These are phyloP conservation scores for Clavispora vitiphila DNA, from an alignment of 805 yeast species.

Conservation along the genomic window DNA sequence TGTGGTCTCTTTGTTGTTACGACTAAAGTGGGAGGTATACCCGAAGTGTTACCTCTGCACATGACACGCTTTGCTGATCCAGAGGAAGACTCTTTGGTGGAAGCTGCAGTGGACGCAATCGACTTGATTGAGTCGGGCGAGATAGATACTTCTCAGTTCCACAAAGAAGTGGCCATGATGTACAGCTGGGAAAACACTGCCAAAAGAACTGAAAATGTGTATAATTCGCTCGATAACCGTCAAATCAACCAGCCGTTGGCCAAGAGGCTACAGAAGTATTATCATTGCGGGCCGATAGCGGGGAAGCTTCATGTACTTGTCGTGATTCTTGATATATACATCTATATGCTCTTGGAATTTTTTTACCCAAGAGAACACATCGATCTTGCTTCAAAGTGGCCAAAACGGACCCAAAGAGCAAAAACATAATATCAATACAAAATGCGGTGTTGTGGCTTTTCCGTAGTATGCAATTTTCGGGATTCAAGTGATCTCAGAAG, in stretches of 20 bases:
- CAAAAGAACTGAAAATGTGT: constrained; percentile 75
- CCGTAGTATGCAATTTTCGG: neutral
- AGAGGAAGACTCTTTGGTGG: constrained; percentile 75
- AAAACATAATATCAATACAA: neutral
- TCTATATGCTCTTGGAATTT: constrained; percentile 62
- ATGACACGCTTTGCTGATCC: constrained; percentile 93
- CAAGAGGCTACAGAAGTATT: constrained; percentile 57
- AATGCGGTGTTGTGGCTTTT: neutral
- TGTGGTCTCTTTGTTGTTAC: constrained; percentile 93
- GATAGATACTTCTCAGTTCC: constrained; percentile 73
- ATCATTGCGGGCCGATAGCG: constrained; percentile 76
- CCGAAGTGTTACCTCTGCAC: constrained; percentile 87
- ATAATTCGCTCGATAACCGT: constrained; percentile 43
- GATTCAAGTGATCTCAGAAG: neutral
- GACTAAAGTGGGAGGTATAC: constrained; percentile 95
- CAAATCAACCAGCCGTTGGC: constrained; percentile 49
- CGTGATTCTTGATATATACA: constrained; percentile 70
- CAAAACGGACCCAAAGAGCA: constrained; percentile 20
- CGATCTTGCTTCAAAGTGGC: constrained; percentile 84
- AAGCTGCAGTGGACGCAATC: constrained; percentile 70
- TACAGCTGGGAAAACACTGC: constrained; percentile 94
- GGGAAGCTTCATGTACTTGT: constrained; percentile 79
- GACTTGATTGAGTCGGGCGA: constrained; percentile 46
- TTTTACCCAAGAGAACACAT: constrained; percentile 62
- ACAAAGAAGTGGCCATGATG: constrained; percentile 70